Evolutionary conservation across 179 eudicot species (phyloP).

Genomic region (Drosera spatulata): DNA sequence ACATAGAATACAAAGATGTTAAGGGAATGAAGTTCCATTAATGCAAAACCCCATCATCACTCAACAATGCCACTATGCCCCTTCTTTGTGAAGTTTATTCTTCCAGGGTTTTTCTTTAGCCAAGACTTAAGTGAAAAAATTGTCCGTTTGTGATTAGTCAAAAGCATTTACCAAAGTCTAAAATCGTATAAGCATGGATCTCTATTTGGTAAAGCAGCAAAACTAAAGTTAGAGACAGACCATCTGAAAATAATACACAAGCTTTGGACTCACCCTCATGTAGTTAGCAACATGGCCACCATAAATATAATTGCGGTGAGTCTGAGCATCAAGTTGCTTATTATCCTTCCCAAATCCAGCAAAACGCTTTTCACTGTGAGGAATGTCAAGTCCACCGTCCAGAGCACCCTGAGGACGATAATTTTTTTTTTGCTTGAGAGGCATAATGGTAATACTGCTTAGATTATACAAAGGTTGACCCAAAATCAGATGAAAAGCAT

Average conservation of each 20-base stretch:
- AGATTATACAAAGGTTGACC: background rate
- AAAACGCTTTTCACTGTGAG: conserved; percentile 44
- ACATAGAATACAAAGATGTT: background rate
- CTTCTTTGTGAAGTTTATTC: too few relatives aligned
- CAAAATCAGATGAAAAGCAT: background rate
- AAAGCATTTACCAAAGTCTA: too few relatives aligned
- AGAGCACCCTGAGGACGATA: conserved; percentile 22
- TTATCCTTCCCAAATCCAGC: conserved; percentile 31
- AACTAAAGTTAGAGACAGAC: background rate
- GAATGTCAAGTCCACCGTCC: conserved; percentile 41
- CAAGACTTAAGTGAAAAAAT: too few relatives aligned
- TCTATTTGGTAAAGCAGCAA: background rate
- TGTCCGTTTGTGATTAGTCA: too few relatives aligned
- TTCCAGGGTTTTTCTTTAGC: too few relatives aligned
- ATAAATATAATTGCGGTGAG: too few relatives aligned
- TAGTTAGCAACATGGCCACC: conserved; percentile 11
- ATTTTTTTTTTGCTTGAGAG: background rate
- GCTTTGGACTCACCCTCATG: conserved; percentile 17
- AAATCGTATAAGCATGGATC: background rate
- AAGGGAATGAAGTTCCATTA: background rate
- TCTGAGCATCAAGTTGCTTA: conserved; percentile 27
- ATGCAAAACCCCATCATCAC: background rate
- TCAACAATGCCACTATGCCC: background rate
- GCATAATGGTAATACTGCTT: background rate
- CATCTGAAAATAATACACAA: background rate